Evolutionary conservation across 495 filamentous ascomycete genomes (phyloP), one percentile per base, ranked within the genome.

Genomic region (Tuber microsphaerosporum): DNA sequence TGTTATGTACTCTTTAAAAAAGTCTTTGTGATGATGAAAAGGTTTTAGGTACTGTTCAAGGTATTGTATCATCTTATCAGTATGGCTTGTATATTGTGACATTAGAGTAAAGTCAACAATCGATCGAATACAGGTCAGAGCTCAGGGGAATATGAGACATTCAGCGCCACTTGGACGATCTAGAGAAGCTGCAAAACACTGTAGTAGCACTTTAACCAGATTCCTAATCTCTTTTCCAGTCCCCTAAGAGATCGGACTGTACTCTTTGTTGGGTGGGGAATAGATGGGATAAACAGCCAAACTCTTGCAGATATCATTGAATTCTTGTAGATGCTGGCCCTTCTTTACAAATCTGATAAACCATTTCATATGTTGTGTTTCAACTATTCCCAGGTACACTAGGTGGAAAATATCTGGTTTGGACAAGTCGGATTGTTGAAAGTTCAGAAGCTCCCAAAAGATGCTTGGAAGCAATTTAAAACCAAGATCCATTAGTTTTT

Each of bases 291-390:
- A 76, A 12, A 41, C 2, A 22, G 75, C 70, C 4, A 76, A 42
- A 76, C 48, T 61, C 69, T 19, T 73, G 51, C 48, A 76, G 34
- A 76, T 31, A 17, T 20, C 2, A n/a, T 74, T 39, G 31, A 76
- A 76, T 12, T 2, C 0, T 43, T 19, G 2, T 46, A 46, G 5
- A 16, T 5, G 16, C 16, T 2, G 1, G 16, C 1, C 19, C 16
- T 19, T 46, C 44, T 46, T 46, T 19, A 46, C 2, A 46, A 46
- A 46, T 19, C 44, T 1, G 5, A 46, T 46, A 19, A 46, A 16
- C 14, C 44, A 46, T 46, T 46, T 46, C 44, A 46, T 19, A 5
- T 19, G 44, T 16, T 5, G 16, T 17, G 44, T 2, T 46, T 17
- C 16, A 2, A 46, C 19, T 46, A 46, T 46, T 46, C 16, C 44